A percentile compares a stretch with the other conserved stretches of the same genome.
Conservation (phyloP, 2,329 filamentous ascomycete species). For the Pseudopithomyces chartarum region DNA sequence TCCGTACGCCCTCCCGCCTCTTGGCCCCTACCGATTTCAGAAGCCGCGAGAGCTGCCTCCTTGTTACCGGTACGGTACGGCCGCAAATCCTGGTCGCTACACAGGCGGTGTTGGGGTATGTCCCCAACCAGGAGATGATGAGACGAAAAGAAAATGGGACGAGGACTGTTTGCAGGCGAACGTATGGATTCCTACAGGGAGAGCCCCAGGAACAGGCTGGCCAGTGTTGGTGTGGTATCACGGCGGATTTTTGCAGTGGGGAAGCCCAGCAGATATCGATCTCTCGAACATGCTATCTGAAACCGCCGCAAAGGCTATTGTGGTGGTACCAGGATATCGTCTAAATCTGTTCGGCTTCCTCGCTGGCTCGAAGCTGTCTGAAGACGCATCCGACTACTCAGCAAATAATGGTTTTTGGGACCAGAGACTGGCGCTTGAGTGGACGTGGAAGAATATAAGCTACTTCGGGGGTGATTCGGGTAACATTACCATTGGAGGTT, state of each 20-base stretch:
- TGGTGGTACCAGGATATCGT: conserved; percentile 62
- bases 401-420: conserved; percentile 64
- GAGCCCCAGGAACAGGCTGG: conserved; percentile 56
- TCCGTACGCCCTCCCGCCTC: conserved; percentile 60
- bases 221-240: conserved; percentile 64
- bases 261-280: conserved; percentile 55
- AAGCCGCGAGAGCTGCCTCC: conserved; percentile 53
- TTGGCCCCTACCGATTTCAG: conserved; percentile 55
- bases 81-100: conserved; percentile 53
- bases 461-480: conserved; percentile 57
- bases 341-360: conserved; percentile 63
- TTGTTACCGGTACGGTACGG: conserved; percentile 58
- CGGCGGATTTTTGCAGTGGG: conserved; percentile 63
- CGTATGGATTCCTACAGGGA: conserved; percentile 58
- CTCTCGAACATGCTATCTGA: conserved; percentile 55
- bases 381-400: conserved; percentile 36
- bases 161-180: conserved; percentile 64
- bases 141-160: conserved; percentile 40
- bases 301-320: conserved; percentile 51
- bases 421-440: conserved; percentile 60
- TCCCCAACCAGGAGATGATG: conserved; percentile 52
- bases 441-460: conserved; percentile 57
- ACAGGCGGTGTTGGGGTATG: conserved; percentile 51
- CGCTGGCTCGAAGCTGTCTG: conserved; percentile 53
- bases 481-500: conserved; percentile 61